Conservation (phyloP, 225 moss, liverwort and hornwort genomes). For the Ulota crispa region DNA sequence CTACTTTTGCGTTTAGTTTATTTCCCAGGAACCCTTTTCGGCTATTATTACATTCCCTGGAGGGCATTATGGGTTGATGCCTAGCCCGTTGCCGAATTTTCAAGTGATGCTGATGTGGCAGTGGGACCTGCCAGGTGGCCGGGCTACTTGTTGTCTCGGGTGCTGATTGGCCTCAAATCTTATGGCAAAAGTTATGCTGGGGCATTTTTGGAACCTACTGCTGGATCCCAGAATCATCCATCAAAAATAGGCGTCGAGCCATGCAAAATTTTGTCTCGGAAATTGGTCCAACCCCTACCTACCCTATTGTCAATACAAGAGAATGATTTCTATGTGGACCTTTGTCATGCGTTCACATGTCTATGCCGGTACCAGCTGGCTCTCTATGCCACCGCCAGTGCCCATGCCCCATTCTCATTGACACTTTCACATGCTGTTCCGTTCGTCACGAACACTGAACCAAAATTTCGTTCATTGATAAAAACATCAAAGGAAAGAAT, state of each 20-base stretch:
- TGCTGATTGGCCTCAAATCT: not conserved
- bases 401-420: too few species aligned
- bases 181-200: not conserved
- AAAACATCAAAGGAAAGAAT: too few species aligned
- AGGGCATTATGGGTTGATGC: not conserved
- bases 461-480: too few species aligned
- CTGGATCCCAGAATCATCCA: too few species aligned
- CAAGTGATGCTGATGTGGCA: conserved; percentile 2
- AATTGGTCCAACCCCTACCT: too few species aligned
- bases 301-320: too few species aligned
- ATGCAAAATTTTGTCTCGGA: too few species aligned
- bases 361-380: not conserved
- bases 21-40: not conserved
- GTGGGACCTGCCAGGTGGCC: not conserved
- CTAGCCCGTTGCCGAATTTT: not conserved
- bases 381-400: not conserved
- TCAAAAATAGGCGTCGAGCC: too few species aligned
- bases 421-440: too few species aligned
- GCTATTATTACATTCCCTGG: conserved; percentile 26
- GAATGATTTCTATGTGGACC: not conserved
- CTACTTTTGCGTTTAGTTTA: not conserved
- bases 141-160: not conserved
- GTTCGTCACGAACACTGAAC: too few species aligned
- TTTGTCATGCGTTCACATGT: not conserved
- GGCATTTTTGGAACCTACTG: too few species aligned